Percentiles rank a stretch among this genome's conserved stretches.
Evolutionary conservation across 257 asterid genomes (phyloP).

Genomic region (Solanum paucissectum): DNA sequence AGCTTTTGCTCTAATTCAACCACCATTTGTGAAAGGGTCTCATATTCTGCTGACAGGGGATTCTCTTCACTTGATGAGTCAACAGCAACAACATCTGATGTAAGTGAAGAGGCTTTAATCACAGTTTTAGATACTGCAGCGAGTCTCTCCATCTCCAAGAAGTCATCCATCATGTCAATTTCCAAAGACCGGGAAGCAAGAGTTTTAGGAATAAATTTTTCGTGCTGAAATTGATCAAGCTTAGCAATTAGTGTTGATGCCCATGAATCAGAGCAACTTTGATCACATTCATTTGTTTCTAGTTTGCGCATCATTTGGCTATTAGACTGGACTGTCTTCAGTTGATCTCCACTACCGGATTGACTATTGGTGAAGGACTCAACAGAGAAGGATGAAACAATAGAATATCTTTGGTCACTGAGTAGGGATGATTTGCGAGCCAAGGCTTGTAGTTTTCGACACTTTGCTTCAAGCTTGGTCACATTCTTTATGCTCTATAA

Average conservation of each 20-base stretch:
- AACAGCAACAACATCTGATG: slow-evolving; percentile 14
- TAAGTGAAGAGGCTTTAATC: slow-evolving; percentile 15
- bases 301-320: slow-evolving; percentile 7
- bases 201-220: slow-evolving; percentile 21
- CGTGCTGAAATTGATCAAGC: slow-evolving; percentile 44
- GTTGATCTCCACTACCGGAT: slow-evolving; percentile 23
- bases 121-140: slow-evolving; percentile 43
- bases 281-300: slow-evolving; percentile 22
- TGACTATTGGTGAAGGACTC: slow-evolving; percentile 41
- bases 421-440: slow-evolving; percentile 1
- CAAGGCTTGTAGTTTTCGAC: too few species aligned
- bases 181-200: slow-evolving; percentile 26
- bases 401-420: slow-evolving; percentile 16
- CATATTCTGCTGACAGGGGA: slow-evolving; percentile 26
- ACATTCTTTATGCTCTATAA: too few species aligned
- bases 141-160: slow-evolving; percentile 46
- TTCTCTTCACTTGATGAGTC: slow-evolving; percentile 24
- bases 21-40: slow-evolving; percentile 24
- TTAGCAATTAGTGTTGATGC: slow-evolving; percentile 39
- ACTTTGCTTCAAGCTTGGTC: too few species aligned
- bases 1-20: slow-evolving; percentile 48
- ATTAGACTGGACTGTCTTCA: slow-evolving; percentile 14
- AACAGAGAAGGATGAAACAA: slow-evolving; percentile 21
- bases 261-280: slow-evolving; percentile 30
- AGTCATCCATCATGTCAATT: slow-evolving; percentile 10